These are phyloP conservation scores for Collybia mongolica DNA, from an alignment of 768 basidiomycete species.

Conservation along the genomic window DNA sequence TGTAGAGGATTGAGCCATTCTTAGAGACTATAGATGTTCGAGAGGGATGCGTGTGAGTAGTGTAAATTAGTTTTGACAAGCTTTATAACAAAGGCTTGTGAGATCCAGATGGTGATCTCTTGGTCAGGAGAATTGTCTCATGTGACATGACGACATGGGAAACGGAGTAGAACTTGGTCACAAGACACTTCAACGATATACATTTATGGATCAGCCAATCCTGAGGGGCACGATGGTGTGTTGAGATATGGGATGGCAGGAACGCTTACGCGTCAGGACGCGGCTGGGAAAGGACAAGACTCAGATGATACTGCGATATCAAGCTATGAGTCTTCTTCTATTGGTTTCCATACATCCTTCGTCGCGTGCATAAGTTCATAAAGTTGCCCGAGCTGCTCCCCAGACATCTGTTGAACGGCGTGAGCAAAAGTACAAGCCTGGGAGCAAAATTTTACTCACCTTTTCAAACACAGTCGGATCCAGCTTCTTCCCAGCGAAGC, in stretches of 20 bases:
- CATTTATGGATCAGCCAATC: background rate
- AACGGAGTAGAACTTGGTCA: background rate
- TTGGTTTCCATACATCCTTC: slow-evolving; percentile 82
- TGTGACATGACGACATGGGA: slow-evolving; percentile 15
- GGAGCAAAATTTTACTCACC: slow-evolving; percentile 35
- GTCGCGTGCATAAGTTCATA: slow-evolving; percentile 94
- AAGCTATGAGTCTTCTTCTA: slow-evolving; percentile 23
- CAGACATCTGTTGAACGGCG: slow-evolving; percentile 62
- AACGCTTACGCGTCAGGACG: background rate
- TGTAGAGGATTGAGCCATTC: slow-evolving; percentile 32
- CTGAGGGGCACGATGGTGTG: background rate
- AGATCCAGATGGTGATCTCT: background rate
- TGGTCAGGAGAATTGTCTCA: slow-evolving; percentile 2
- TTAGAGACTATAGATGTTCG: slow-evolving; percentile 4
- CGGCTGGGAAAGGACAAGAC: too few species aligned
- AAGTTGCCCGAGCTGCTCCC: slow-evolving; percentile 88
- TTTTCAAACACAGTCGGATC: slow-evolving; percentile 76
- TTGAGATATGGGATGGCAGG: background rate
- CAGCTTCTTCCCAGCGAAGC: slow-evolving; percentile 64
- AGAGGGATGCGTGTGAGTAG: background rate
- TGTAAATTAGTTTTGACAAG: background rate
- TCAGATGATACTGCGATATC: background rate
- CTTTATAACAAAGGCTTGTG: slow-evolving; percentile 6
- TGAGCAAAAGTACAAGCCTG: slow-evolving; percentile 1
- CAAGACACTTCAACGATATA: background rate